Base-by-base conservation (phyloP, 805 yeast species). In the Candida golubevii region DNA sequence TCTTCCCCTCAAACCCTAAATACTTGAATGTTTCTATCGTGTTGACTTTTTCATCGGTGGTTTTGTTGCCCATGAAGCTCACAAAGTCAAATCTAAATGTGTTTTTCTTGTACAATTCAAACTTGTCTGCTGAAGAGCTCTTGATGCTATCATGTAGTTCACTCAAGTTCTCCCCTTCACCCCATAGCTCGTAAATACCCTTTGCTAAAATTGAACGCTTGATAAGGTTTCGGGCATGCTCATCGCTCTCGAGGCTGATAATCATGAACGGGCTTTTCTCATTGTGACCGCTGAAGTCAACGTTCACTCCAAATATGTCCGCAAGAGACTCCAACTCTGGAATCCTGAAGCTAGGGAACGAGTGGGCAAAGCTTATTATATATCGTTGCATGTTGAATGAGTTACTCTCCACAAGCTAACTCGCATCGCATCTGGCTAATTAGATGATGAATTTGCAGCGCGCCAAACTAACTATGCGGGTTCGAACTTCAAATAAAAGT, bases 291-390 rank as follows among this genome's bases (percentile, higher is more conserved):
- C 79, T 62, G 39, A 88, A 66, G 59, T 88, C 90, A 7, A 85
- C 68, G 10, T 64, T 42, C 3, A 93, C 66, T 13, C 66, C 65
- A 50, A 77, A 66, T 41, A 85, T 63, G 30, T 79, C 81, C 0
- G 97, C 97, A 36, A 93, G 65, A 0, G 97, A 83, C 54, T 85
- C 88, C 31, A 93, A 66, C 65, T 91, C 99, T 0, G 96, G 87
- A 32, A 66, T 65, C 39, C 98, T 73, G 64, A 91, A 91, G 47
- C 78, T 75, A 40, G 83, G 80, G 58, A 88, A 89, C 35, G 83
- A 77, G 64, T 90, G 97, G 3, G 96, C 96, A 59, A 93, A 74
- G 58, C 84, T 80, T n/a, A 93, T 69, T 38, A 91, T 61, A 58
- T 88, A 93, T 43, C 77, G 73, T 62, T 74, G 77, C 78, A 74